Base-by-base conservation (phyloP, 2,329 filamentous ascomycete genomes). In the Colletotrichum tofieldiae region DNA sequence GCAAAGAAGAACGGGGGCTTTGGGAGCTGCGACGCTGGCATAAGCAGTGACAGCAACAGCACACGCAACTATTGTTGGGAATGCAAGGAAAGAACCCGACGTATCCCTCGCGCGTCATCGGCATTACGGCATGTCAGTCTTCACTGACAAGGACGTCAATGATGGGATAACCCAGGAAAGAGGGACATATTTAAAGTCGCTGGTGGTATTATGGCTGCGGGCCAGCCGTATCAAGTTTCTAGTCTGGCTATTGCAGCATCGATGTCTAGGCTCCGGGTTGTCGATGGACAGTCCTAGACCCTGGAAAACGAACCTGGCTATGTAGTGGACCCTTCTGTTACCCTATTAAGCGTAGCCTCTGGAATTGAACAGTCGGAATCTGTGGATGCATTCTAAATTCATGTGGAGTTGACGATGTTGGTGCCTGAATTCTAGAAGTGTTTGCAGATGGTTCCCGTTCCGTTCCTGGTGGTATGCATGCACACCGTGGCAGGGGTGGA, bases 61-160 rank as follows among this genome's bases (percentile, higher is more conserved):
- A 81, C 79, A 1, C 74, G 73, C 18, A 77, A 82, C 55, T 77
- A 78, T 37, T 83, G 82, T 62, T 83, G 81, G 81, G 75, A 78
- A 55, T 83, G 82, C 71, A 81, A 78, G 61, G 80, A 82, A 29
- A 76, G 77, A 41, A 75, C 29, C 71, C 68, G 18, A 35, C 60
- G 47, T 26, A 41, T 72, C 8, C 58, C 65, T 64, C 60, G 32
- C 14, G 54, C 65, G 47, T 65, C 67, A 14, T 29, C 67, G 14
- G 23, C 47, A 26, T 26, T 71, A n/a, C 66, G 51, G 8, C 70
- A 68, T 2, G 37, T 73, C 26, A 71, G 62, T 35, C 56, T 72
- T 51, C 67, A 9, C 9, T 49, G 2, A 32, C 9, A 23, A 29
- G 20, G 35, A 14, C 12, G 37, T 7, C 2, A 16, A 32, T 37